Base-by-base conservation (phyloP, 2,329 filamentous ascomycete genomes). In the Diaporthe aspalathi region DNA sequence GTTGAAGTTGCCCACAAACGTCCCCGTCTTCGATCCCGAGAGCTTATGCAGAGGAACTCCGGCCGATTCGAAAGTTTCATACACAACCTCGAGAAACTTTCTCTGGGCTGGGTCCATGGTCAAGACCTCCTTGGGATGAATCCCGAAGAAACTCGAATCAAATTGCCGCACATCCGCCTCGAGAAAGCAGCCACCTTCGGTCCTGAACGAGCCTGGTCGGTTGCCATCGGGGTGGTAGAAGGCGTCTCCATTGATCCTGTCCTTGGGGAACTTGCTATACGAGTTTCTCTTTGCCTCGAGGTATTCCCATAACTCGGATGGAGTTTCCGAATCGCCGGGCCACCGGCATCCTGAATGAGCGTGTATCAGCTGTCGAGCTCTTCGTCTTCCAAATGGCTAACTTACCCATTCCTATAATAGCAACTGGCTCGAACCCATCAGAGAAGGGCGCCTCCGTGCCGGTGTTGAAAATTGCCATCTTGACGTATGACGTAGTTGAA, bases 11-110 rank as follows among this genome's bases (percentile, higher is more conserved):
- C 47, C 63, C 14, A 67, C 63, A 38, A 53, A 67, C 11, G 73
- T 17, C 4, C 63, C 63, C 1, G 49, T 67, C 5, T 27, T 27
- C 0, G 63, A 67, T 0, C 49, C 63, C 11, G 63, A 52, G 16
- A 53, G 9, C 3, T 24, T 29, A 14, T 43, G 32, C 29, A 43
- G 69, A 1, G 49, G 9, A 16, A 24, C 49, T 7, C 63, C 63
- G 1, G 47, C 49, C 9, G 9, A 27, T 17, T 52, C 63, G 12
- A 67, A 38, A 24, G 54, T 32, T 14, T 69, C 67, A 17, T 69
- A 83, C 0, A 81, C 78, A 0, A 78, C 78, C 67, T 83, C 82
- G 1, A 81, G 75, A 2, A 80, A 74, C 40, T 78, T 74, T 5
- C 79, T 76, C 49, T 80, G 79, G 35, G 78, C 75, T 2, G 79